phyloP scores from a whole-genome alignment of 1,284 basidiomycete genomes.

The Ceratobasidium papillatum region DNA sequence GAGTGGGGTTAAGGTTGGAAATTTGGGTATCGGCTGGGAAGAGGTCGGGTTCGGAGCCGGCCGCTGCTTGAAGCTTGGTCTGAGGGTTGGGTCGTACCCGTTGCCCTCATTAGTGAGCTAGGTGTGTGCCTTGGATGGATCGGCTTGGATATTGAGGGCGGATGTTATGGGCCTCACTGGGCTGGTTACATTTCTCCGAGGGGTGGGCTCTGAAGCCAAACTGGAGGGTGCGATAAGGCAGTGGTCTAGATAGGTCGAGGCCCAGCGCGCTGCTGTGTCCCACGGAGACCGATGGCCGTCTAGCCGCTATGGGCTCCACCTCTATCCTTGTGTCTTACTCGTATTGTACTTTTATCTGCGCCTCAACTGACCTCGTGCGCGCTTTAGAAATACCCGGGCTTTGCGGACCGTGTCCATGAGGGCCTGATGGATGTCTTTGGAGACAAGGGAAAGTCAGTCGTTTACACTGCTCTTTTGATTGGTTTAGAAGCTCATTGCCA shows the following conservation, averaged over 20 bases:
- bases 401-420: slow-evolving; percentile 88
- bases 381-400: slow-evolving; percentile 90
- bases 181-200: too few species aligned
- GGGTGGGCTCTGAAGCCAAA: too few species aligned
- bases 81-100: neutral
- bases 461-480: slow-evolving; percentile 49
- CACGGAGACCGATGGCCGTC: neutral
- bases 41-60: too few species aligned
- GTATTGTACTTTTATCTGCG: neutral
- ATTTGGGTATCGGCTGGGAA: too few species aligned
- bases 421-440: slow-evolving; percentile 93
- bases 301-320: neutral
- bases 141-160: neutral
- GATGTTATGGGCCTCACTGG: neutral
- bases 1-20: neutral
- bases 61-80: neutral
- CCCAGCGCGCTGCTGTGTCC: neutral
- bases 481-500: slow-evolving; percentile 3
- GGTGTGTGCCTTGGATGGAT: neutral
- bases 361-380: neutral
- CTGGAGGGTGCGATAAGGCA: too few species aligned
- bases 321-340: neutral
- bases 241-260: neutral
- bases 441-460: slow-evolving; percentile 79
- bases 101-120: neutral